phyloP scores from a whole-genome alignment of 768 basidiomycete species.

The Dacryopinax spathularia region DNA sequence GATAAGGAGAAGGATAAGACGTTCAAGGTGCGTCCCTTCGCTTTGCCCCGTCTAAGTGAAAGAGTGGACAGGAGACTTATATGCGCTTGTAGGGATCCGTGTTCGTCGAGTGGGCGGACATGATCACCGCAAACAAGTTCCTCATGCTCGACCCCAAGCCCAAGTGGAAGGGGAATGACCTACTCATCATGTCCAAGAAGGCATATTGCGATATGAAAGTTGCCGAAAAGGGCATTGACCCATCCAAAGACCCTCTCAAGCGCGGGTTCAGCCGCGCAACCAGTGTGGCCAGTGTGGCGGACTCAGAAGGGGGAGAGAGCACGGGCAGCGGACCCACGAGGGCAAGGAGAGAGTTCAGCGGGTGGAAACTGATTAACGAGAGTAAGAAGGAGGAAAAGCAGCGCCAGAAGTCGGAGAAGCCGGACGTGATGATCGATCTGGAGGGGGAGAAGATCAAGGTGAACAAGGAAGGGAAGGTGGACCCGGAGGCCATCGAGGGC shows the following conservation, averaged over 20 bases:
- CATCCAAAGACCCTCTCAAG: constrained; percentile 4
- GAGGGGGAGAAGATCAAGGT: constrained; percentile 26
- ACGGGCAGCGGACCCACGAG: constrained; percentile 37
- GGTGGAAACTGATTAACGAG: constrained; percentile 49
- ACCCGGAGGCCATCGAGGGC: constrained; percentile 27
- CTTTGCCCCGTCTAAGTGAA: neutral
- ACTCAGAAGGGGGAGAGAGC: constrained; percentile 42
- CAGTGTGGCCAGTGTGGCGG: no score
- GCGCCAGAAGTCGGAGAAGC: constrained; percentile 23
- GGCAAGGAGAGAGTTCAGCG: constrained; percentile 49
- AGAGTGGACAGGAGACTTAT: neutral
- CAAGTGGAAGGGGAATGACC: constrained; percentile 56
- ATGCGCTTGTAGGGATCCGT: constrained; percentile 53
- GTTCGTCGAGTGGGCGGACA: constrained; percentile 77
- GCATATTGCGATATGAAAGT: constrained; percentile 93
- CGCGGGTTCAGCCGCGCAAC: neutral
- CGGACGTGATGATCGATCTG: constrained; percentile 49
- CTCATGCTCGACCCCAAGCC: constrained; percentile 71
- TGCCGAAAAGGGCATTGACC: constrained; percentile 70
- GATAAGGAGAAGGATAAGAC: constrained; percentile 59
- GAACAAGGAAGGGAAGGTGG: constrained; percentile 32
- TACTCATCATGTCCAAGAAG: constrained; percentile 80
- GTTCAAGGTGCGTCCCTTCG: constrained; percentile 60
- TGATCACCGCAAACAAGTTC: constrained; percentile 55
- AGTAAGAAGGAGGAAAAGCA: constrained; percentile 16